These are phyloP conservation scores for Panicum hallii DNA, from an alignment of 202 grass and related monocot species.

Conservation along the genomic window DNA sequence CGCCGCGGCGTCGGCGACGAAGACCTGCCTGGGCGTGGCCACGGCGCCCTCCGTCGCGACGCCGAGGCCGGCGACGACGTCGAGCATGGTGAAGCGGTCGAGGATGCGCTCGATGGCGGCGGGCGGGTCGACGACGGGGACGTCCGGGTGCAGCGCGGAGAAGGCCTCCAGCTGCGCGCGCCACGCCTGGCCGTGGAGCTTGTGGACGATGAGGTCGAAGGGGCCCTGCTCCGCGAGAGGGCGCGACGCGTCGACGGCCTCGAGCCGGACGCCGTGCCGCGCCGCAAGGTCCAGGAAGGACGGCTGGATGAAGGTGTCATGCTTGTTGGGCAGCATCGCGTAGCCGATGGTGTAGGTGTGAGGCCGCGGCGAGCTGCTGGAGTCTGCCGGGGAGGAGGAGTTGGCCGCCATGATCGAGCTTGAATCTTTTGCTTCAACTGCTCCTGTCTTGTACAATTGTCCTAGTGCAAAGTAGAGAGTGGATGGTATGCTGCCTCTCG, in stretches of 20 bases:
- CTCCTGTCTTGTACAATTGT: neutral
- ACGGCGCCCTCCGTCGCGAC: constrained; percentile 10
- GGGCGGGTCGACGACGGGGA: constrained; percentile 64
- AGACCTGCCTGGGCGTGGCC: constrained; percentile 52
- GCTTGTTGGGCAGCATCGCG: constrained; percentile 72
- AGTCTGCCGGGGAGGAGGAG: neutral
- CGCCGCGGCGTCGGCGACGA: constrained; percentile 51
- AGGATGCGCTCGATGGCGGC: constrained; percentile 73
- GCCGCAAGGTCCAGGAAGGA: constrained; percentile 53
- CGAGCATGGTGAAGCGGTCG: constrained; percentile 83
- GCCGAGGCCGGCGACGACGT: constrained; percentile 61
- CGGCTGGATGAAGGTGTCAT: constrained; percentile 64
- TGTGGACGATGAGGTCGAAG: constrained; percentile 83
- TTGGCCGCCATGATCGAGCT: constrained; percentile 1
- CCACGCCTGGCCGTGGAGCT: constrained; percentile 62
- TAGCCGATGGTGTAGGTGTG: constrained; percentile 61
- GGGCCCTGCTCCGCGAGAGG: constrained; percentile 71
- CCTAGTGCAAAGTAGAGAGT: neutral
- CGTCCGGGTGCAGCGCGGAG: constrained; percentile 50
- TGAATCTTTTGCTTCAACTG: neutral
- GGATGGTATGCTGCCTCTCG: neutral
- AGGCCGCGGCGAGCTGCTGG: neutral
- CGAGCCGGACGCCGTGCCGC: constrained; percentile 57
- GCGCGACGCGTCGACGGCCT: constrained; percentile 51
- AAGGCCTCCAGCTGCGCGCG: constrained; percentile 64